Conservation (phyloP, 148 eudicot species). For the Nepenthes gracilis region DNA sequence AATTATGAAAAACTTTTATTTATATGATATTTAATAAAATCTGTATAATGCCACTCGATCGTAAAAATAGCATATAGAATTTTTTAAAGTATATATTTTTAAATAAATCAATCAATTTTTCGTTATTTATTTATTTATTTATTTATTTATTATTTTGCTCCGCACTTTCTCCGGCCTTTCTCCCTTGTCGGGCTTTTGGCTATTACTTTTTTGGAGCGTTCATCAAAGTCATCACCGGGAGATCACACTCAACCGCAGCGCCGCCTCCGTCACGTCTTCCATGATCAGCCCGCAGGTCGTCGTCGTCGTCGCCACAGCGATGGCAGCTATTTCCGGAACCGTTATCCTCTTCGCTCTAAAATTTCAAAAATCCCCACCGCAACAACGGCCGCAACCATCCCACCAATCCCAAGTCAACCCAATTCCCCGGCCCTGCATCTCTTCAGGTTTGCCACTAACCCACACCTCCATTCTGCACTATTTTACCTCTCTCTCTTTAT, state of each 20-base stretch:
- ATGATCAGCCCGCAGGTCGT: slow-evolving; percentile 45
- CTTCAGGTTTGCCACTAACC: slow-evolving; percentile 25
- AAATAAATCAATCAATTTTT: no score
- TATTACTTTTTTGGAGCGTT: no score
- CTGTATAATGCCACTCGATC: no score
- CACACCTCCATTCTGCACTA: not conserved
- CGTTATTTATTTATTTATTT: no score
- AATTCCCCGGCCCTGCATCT: slow-evolving; percentile 60
- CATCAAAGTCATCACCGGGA: no score
- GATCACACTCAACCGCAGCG: no score
- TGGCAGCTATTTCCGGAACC: slow-evolving; percentile 85
- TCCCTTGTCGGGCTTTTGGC: no score
- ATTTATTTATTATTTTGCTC: slow-evolving; percentile 10
- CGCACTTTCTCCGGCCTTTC: no score
- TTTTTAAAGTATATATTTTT: no score
- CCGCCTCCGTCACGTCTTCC: slow-evolving; percentile 19
- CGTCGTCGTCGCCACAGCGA: slow-evolving; percentile 70
- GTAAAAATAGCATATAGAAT: no score
- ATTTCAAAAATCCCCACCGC: slow-evolving; percentile 30
- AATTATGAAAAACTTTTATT: no score
- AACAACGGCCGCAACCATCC: not conserved
- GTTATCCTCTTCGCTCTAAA: slow-evolving; percentile 44
- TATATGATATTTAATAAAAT: no score
- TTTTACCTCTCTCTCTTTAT: not conserved
- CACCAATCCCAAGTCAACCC: slow-evolving; percentile 14